These are phyloP conservation scores for Nematocida ironsii DNA, from an alignment of 371 early-diverging fungal species.

Conservation along the genomic window DNA sequence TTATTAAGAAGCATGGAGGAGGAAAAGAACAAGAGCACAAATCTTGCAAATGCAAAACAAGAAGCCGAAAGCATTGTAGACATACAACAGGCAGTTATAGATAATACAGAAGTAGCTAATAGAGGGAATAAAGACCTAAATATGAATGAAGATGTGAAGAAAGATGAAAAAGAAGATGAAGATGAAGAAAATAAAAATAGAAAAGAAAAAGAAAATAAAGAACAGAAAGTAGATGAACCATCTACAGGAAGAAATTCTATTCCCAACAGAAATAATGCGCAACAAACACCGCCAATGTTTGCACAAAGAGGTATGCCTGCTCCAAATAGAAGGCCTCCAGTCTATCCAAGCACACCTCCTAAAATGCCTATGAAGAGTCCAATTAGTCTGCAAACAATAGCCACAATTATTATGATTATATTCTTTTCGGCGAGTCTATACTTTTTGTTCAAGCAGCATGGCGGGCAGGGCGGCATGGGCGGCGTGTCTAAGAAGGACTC, in stretches of 20 bases:
- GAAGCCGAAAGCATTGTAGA: not conserved
- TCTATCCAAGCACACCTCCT: not conserved
- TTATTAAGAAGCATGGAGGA: no score
- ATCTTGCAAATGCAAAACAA: not conserved
- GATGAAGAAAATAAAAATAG: slow-evolving; percentile 4
- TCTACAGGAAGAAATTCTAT: not conserved
- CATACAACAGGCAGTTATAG: no score
- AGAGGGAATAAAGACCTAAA: not conserved
- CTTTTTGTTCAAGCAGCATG: not conserved
- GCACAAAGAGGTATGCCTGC: not conserved
- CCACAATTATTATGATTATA: not conserved
- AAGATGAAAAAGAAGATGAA: not conserved
- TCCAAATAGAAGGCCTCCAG: not conserved
- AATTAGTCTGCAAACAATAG: slow-evolving; percentile 13
- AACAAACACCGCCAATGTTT: no score
- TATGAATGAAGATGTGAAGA: not conserved
- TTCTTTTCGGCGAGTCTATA: not conserved
- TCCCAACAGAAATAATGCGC: no score
- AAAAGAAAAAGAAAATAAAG: not conserved
- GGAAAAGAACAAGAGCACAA: no score
- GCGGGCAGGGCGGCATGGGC: not conserved
- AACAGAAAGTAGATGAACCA: not conserved
- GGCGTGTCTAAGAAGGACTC: not conserved
- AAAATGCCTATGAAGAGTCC: not conserved
- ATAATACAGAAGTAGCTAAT: not conserved